Evolutionary conservation across 495 filamentous ascomycete species (phyloP).

Genomic region (Hapsidospora chrysogenum): DNA sequence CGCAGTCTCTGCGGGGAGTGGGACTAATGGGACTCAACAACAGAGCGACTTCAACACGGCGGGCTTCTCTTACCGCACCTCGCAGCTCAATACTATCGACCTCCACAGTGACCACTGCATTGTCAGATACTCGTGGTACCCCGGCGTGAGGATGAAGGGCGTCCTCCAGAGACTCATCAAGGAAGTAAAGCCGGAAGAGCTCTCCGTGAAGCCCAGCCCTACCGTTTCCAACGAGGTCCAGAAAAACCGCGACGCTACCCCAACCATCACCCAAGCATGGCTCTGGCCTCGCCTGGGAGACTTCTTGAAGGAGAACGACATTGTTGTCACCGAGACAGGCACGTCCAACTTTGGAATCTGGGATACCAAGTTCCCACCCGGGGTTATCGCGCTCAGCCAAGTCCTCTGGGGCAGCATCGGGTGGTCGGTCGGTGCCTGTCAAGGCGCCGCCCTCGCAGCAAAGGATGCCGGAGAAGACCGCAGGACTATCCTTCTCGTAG

Average conservation of each 20-base stretch:
- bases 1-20: no score
- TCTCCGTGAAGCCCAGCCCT: slow-evolving; percentile 27
- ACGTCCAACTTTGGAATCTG: slow-evolving; percentile 83
- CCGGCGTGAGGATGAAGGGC: slow-evolving; percentile 68
- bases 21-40: no score
- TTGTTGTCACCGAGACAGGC: slow-evolving; percentile 78
- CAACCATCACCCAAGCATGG: slow-evolving; percentile 64
- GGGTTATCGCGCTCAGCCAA: slow-evolving; percentile 64
- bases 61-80: slow-evolving; percentile 74
- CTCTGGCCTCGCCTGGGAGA: slow-evolving; percentile 71
- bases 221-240: slow-evolving; percentile 41
- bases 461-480: slow-evolving; percentile 37
- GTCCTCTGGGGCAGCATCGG: slow-evolving; percentile 85
- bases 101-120: slow-evolving; percentile 65
- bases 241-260: slow-evolving; percentile 28
- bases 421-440: slow-evolving; percentile 62
- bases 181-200: slow-evolving; percentile 36
- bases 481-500: slow-evolving; percentile 69
- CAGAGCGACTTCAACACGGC: slow-evolving; percentile 77
- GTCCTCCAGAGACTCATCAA: slow-evolving; percentile 63
- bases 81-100: slow-evolving; percentile 71
- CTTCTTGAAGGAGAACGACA: slow-evolving; percentile 59
- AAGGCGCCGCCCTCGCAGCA: slow-evolving; percentile 57
- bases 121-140: slow-evolving; percentile 71
- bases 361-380: slow-evolving; percentile 66